Evolutionary conservation across 768 basidiomycete genomes (phyloP), one percentile per base, ranked within the genome.

Genomic region (Hygrocybe punicea): DNA sequence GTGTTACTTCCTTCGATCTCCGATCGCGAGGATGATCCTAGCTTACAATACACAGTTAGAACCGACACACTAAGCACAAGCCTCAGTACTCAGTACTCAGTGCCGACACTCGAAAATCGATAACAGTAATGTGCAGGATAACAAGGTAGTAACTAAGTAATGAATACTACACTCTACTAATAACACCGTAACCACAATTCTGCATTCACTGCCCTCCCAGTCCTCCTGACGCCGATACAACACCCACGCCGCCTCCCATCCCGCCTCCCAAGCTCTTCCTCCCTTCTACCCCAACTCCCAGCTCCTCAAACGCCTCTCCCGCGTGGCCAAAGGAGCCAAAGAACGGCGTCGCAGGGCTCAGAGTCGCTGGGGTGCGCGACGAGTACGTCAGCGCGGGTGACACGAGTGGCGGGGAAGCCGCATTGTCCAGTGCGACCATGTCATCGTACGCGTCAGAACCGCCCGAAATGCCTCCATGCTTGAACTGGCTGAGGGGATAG

Each of bases 291-390:
- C 45, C 42, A 46, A 33, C 25, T 29, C 14, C 35, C 4, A 19
- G 25, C 6, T n/a, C 45, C 16, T 57, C 56, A 39, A 51, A 63
- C 3, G 16, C 34, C 16, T 52, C 56, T n/a, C 25, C 49, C 8
- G 56, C 29, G 23, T 24, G 33, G 57, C 67, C 69, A 65, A 87
- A 86, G 7, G 82, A 81, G 24, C 81, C 81, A 69, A 87, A 84
- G 72, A 86, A 88, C 10, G 86, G 86, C 10, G 86, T 88, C 10
- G 84, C 80, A 16, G 86, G 86, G 65, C 86, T 87, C 54, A 87
- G 75, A 25, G 84, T 86, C 37, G 84, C 82, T 14, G 84, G 81
- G 24, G 85, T 77, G 56, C 78, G 84, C 40, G 76, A 83, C n/a
- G 84, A 83, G 63, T 84, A 88, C 14, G 84, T 87, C 57, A 88